phyloP scores from a whole-genome alignment of 345 rosid genomes.

The Linum lewisii region DNA sequence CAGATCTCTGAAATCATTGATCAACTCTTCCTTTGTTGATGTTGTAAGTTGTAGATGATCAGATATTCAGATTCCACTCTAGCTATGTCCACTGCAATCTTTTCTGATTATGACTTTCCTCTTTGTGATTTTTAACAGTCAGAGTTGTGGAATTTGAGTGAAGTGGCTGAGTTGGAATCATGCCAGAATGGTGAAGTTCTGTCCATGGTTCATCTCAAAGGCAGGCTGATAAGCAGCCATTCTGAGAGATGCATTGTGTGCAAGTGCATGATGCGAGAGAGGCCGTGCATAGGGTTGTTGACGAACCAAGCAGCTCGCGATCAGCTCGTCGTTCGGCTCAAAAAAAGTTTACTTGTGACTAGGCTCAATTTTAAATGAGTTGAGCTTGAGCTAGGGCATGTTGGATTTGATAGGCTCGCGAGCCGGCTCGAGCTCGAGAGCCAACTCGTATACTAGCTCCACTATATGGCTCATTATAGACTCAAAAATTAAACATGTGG shows the following conservation, averaged over 20 bases:
- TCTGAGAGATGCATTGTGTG: conserved; percentile 46
- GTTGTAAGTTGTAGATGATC: conserved; percentile 34
- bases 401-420: too few species aligned
- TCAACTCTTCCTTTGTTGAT: conserved; percentile 45
- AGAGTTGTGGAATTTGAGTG: conserved; percentile 49
- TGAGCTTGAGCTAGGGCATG: too few species aligned
- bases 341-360: too few species aligned
- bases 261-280: conserved; percentile 62
- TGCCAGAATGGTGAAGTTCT: conserved; percentile 43
- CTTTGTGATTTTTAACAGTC: conserved; percentile 21
- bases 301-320: too few species aligned
- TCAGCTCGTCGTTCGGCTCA: too few species aligned
- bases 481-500: too few species aligned
- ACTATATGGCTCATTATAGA: too few species aligned
- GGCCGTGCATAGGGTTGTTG: too few species aligned
- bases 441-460: too few species aligned
- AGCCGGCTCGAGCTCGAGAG: too few species aligned
- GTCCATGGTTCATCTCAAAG: conserved; percentile 36
- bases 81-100: not conserved
- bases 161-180: conserved; percentile 32
- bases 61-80: too few species aligned
- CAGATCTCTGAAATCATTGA: conserved; percentile 48
- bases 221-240: conserved; percentile 48
- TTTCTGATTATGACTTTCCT: not conserved
- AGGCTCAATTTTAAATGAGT: too few species aligned